Base-by-base conservation (phyloP, 805 yeast genomes). In the Pichia rugopelliculosa region DNA sequence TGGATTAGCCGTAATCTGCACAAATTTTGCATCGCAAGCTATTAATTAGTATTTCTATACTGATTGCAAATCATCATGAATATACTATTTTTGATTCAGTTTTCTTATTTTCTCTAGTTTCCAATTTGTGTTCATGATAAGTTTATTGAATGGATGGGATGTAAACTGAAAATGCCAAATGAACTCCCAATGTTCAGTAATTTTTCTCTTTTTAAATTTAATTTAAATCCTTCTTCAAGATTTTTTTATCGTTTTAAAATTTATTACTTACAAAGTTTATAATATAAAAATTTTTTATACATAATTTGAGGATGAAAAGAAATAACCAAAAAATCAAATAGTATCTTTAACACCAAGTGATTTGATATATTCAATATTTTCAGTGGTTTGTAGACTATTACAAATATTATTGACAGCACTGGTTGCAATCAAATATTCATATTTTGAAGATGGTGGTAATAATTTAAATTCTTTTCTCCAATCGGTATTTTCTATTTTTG, bases 371-470 rank as follows among this genome's bases (percentile, higher is more conserved):
- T 81, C 85, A 53, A 79, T 74, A 48, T 82, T 81, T 50, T 87
- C 82, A 62, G 75, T 75, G 66, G 79, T 79, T 67, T 84, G 86
- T 50, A 85, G 74, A 60, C 81, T 87, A 55, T 74, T 76, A 62
- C 89, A 84, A 60, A 79, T 78, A 56, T 79, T 79, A 60, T 80
- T 81, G 52, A 86, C 79, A 59, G 82, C 80, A 46, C 84, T 80
- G 47, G 84, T 74, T 54, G 77, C 72, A 53, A 86, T 75, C 67
- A 87, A 68, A 65, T 80, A 82, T 58, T 85, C 88, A 55, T 79
- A 76, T 60, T 90, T 75, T 18, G 87, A 78, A 27, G 95, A 91
- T 62, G 83, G 89, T 40, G 69, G 75, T 24, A 90, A 89, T 53
- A 83, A 74, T 62, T 75, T 80, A 71, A 79, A 83, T 33, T 76